Conservation (phyloP, 2,329 filamentous ascomycete species). For the Beauveria bassiana region DNA sequence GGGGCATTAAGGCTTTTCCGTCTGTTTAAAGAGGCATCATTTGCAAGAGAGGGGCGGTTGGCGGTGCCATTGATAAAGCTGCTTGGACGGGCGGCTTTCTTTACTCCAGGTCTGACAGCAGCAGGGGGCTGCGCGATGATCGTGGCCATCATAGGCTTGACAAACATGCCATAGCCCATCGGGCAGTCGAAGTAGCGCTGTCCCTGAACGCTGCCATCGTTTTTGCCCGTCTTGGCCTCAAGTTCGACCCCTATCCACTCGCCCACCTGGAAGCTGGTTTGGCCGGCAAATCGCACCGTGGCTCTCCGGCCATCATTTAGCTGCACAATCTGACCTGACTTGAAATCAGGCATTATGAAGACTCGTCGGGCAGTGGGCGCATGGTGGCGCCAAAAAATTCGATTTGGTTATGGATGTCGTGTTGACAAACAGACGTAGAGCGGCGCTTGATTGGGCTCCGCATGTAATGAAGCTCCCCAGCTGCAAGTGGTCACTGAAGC, state of each 20-base stretch:
- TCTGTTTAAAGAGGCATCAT: slow-evolving; percentile 49
- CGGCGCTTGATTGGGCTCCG: neutral
- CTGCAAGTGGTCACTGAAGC: neutral
- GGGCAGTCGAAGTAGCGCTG: slow-evolving; percentile 82
- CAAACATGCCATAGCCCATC: slow-evolving; percentile 74
- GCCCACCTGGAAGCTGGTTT: slow-evolving; percentile 70
- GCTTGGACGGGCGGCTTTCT: slow-evolving; percentile 38
- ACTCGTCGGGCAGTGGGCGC: slow-evolving; percentile 20
- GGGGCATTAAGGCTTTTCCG: slow-evolving; percentile 63
- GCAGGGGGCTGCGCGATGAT: slow-evolving; percentile 44
- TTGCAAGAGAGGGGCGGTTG: slow-evolving; percentile 31
- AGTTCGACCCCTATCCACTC: slow-evolving; percentile 90
- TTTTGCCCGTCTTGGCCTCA: slow-evolving; percentile 76
- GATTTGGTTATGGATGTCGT: neutral
- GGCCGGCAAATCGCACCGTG: slow-evolving; percentile 73
- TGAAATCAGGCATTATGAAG: slow-evolving; percentile 48
- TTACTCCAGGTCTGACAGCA: slow-evolving; percentile 30
- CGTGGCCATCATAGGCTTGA: slow-evolving; percentile 63
- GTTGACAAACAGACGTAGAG: neutral
- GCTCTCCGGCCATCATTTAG: slow-evolving; percentile 71
- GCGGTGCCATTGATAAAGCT: slow-evolving; percentile 42
- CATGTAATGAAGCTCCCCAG: neutral
- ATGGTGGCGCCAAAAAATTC: slow-evolving; percentile 22
- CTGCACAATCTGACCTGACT: slow-evolving; percentile 66
- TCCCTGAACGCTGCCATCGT: slow-evolving; percentile 85